Percentiles rank a stretch among this genome's conserved stretches.
These are phyloP conservation scores for Gossypium gossypioides DNA, from an alignment of 441 rosid species.

Conservation along the genomic window DNA sequence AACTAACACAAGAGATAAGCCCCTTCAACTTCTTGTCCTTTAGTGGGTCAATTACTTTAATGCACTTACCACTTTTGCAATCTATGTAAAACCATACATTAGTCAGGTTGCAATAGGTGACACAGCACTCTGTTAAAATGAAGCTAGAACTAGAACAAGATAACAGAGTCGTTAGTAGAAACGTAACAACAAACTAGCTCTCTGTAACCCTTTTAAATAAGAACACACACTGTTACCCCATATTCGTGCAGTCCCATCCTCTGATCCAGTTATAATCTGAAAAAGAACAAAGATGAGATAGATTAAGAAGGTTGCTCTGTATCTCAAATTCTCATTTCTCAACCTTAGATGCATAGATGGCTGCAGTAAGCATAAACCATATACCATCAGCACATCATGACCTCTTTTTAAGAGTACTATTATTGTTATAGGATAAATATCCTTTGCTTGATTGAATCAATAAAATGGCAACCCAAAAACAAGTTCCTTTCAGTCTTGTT, in stretches of 20 bases:
- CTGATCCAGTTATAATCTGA: slow-evolving; percentile 89
- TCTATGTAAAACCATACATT: slow-evolving; percentile 38
- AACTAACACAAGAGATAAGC: slow-evolving; percentile 39
- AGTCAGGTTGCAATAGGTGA: not conserved
- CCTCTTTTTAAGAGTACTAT: not conserved
- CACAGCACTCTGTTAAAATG: not conserved
- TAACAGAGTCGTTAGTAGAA: not conserved
- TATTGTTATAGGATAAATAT: not conserved
- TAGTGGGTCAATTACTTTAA: slow-evolving; percentile 46
- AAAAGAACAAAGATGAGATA: slow-evolving; percentile 9
- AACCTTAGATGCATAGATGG: slow-evolving; percentile 4
- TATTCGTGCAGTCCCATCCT: slow-evolving; percentile 85
- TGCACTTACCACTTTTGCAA: slow-evolving; percentile 81
- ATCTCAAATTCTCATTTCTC: slow-evolving; percentile 8
- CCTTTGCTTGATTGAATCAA: not conserved
- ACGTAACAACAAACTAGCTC: not conserved
- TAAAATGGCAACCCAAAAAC: not conserved
- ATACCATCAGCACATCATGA: not conserved
- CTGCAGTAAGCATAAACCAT: not conserved
- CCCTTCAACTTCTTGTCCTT: slow-evolving; percentile 39
- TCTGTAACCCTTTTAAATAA: not conserved
- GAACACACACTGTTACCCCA: slow-evolving; percentile 58
- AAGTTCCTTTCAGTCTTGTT: not conserved
- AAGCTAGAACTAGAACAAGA: not conserved
- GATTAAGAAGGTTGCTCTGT: slow-evolving; percentile 4